Percentiles rank a stretch among this genome's conserved stretches.
Conservation (phyloP, 805 yeast genomes). For the Zygosaccharomyces gambellarensis region DNA sequence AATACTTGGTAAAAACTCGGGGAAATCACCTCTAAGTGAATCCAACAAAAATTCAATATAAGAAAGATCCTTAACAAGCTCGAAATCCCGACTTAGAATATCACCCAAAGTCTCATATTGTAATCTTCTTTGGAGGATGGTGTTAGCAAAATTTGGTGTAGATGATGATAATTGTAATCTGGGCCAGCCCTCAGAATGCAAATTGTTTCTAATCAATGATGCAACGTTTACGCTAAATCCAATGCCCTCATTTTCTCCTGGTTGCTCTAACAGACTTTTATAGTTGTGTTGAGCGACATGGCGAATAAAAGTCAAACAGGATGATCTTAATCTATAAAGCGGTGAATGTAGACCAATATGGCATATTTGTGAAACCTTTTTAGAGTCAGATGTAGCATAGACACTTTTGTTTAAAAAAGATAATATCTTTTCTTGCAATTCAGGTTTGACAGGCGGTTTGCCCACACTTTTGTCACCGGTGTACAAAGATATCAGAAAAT, state of each 20-base stretch:
- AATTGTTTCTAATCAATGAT: constrained; percentile 46
- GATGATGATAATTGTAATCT: constrained; percentile 34
- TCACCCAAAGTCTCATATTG: constrained; percentile 80
- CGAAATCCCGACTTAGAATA: constrained; percentile 46
- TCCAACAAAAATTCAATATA: constrained; percentile 65
- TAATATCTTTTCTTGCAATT: constrained; percentile 54
- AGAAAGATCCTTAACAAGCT: constrained; percentile 42
- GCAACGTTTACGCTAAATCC: constrained; percentile 45
- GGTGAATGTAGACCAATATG: constrained; percentile 55
- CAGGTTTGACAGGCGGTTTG: constrained; percentile 49
- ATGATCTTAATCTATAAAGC: constrained; percentile 48
- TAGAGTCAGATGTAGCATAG: constrained; percentile 41
- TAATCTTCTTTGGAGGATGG: constrained; percentile 47
- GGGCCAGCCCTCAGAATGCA: constrained; percentile 62
- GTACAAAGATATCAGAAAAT: constrained; percentile 44
- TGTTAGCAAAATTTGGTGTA: constrained; percentile 37
- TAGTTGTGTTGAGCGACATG: constrained; percentile 46
- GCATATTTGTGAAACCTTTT: constrained; percentile 44
- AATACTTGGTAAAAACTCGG: constrained; percentile 60
- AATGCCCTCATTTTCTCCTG: neutral
- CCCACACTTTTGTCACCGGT: constrained; percentile 42
- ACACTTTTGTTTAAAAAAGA: constrained; percentile 47
- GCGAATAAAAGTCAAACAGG: constrained; percentile 58
- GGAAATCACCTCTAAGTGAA: constrained; percentile 58
- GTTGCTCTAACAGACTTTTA: constrained; percentile 13